Conservation (phyloP, 2,329 filamentous ascomycete genomes). For the Hymenoscyphus scutula region DNA sequence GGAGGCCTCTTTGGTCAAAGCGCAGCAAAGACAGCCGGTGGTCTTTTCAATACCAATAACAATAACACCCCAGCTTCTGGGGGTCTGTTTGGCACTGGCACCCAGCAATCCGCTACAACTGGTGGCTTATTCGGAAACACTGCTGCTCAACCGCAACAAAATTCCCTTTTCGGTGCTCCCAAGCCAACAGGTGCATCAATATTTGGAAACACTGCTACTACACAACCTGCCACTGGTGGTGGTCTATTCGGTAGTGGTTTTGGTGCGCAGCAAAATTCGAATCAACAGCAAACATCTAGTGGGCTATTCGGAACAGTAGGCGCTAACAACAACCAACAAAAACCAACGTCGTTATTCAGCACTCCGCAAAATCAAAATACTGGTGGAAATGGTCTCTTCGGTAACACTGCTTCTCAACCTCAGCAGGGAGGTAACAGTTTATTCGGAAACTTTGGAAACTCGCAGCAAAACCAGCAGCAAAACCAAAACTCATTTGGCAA, state of each 20-base stretch:
- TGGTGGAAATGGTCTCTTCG: conserved; percentile 54
- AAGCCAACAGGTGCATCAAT: neutral
- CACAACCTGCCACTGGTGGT: conserved; percentile 26
- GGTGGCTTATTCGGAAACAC: conserved; percentile 46
- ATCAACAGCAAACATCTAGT: conserved; percentile 40
- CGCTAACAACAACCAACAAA: conserved; percentile 49
- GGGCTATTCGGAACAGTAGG: conserved; percentile 49
- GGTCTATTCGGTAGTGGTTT: conserved; percentile 35
- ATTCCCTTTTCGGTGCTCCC: neutral
- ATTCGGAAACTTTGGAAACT: conserved; percentile 32
- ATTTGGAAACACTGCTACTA: neutral
- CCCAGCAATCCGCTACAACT: conserved; percentile 32
- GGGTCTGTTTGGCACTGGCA: conserved; percentile 42
- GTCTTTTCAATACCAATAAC: conserved; percentile 2
- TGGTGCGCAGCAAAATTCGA: conserved; percentile 39
- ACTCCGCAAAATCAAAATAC: conserved; percentile 38
- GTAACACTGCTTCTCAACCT: conserved; percentile 33
- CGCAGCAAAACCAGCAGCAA: conserved; percentile 39
- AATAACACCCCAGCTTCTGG: conserved; percentile 18
- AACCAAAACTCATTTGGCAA: conserved; percentile 61
- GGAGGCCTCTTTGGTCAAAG: neutral
- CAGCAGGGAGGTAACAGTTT: conserved; percentile 27
- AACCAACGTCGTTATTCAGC: conserved; percentile 52
- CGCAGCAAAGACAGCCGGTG: neutral
- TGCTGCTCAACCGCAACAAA: neutral